phyloP scores from a whole-genome alignment of 2,329 filamentous ascomycete genomes.

The Fusarium brevicatenulatum region DNA sequence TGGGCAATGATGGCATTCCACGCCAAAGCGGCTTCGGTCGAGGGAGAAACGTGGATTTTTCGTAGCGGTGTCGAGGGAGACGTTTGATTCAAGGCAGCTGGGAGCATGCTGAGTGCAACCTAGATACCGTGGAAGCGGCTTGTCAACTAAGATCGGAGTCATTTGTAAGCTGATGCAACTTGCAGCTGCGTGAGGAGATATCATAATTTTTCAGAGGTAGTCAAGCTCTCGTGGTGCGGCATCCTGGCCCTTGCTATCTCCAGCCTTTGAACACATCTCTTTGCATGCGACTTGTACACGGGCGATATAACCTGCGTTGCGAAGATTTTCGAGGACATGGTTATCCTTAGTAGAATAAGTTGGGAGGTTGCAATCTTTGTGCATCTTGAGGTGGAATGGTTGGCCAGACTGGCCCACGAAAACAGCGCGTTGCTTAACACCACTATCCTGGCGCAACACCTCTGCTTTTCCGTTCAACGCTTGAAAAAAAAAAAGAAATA shows the following conservation, averaged over 20 bases:
- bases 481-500: neutral
- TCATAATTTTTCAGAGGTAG: neutral
- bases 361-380: neutral
- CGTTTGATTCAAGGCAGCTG: too few relatives aligned
- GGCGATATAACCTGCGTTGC: neutral
- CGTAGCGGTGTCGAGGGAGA: too few relatives aligned
- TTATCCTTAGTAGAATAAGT: neutral
- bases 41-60: neutral
- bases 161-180: neutral
- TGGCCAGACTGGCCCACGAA: neutral
- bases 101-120: too few relatives aligned
- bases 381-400: neutral
- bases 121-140: too few relatives aligned
- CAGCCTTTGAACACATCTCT: neutral
- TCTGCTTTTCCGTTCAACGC: too few relatives aligned
- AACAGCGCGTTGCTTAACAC: too few relatives aligned
- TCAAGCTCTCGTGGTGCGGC: neutral
- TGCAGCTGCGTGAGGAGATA: neutral
- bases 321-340: neutral
- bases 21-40: neutral
- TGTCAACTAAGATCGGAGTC: too few relatives aligned
- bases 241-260: neutral
- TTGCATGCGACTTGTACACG: neutral
- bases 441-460: too few relatives aligned
- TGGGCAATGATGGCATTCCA: neutral